phyloP scores from a whole-genome alignment of 2,329 filamentous ascomycete genomes.

The Clonostachys sp. region DNA sequence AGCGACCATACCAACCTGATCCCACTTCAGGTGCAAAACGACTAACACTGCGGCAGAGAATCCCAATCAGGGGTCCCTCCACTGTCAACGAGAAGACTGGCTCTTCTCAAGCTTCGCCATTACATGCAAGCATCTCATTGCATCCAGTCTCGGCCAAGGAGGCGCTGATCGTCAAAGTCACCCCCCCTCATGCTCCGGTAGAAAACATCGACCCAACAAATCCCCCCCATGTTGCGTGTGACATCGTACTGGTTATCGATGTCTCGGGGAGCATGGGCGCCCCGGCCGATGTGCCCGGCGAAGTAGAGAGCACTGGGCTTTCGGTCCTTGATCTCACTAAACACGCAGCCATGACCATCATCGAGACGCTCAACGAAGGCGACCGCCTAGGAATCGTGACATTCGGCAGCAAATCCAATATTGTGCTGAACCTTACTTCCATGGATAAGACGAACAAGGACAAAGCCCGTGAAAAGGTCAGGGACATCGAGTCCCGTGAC shows the following conservation, averaged over 20 bases:
- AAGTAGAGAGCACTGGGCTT: constrained; percentile 44
- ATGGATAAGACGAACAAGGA: constrained; percentile 44
- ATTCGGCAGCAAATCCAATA: constrained; percentile 35
- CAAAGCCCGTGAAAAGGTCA: constrained; percentile 32
- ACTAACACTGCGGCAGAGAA: constrained; percentile 1
- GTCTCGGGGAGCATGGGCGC: constrained; percentile 52
- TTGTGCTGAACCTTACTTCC: constrained; percentile 36
- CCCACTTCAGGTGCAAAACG: neutral
- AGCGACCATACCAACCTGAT: too few species aligned
- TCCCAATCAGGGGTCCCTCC: constrained; percentile 1
- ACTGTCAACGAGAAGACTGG: too few species aligned
- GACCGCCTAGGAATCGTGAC: constrained; percentile 56
- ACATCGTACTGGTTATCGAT: constrained; percentile 59
- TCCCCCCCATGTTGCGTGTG: constrained; percentile 41
- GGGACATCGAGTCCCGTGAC: constrained; percentile 26
- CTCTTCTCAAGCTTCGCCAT: too few species aligned
- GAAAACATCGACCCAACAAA: constrained; percentile 4
- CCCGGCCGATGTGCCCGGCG: constrained; percentile 40
- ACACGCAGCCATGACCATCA: constrained; percentile 53
- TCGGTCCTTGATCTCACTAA: constrained; percentile 55
- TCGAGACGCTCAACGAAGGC: constrained; percentile 47
- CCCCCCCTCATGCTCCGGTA: constrained; percentile 31
- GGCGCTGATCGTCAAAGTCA: constrained; percentile 39
- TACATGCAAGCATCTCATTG: constrained; percentile 9
- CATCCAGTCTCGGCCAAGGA: constrained; percentile 29